Base-by-base conservation (phyloP, 441 rosid genomes). In the Brassica balearica region DNA sequence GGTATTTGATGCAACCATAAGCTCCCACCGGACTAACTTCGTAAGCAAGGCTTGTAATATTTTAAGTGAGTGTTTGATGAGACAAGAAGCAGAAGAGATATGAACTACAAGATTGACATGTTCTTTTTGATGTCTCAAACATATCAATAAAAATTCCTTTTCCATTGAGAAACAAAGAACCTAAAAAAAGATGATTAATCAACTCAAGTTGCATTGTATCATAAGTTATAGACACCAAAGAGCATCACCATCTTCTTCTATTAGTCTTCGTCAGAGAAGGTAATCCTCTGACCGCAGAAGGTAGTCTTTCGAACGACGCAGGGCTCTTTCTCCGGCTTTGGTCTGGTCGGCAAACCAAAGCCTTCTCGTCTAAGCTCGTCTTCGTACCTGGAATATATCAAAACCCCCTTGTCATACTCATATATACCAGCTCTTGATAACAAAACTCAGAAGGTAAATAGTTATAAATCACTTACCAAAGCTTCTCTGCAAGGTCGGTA, bases 281-380 rank as follows among this genome's bases (percentile, higher is more conserved):
- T 48, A 48, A 48, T 48, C 55, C 5, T 48, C 55, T 48, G 55
- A 12, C 55, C 55, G 55, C 55, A 48, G 55, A 48, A 48, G 15
- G 17, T 48, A 48, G 4, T 4, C 55, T 32, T 32, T 32, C 27
- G 27, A 25, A 25, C 27, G 27, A 25, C 27, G 27, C 27, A 25
- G 27, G 27, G 27, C 56, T 51, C 58, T 15, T 51, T 15, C 20
- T 51, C 8, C 20, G 1, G 58, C 20, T 46, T 46, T 46, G 55
- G n/a, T 4, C 15, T 46, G 55, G 58, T 51, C 58, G 58, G 20
- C 20, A 51, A 14, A 51, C 58, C 58, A 51, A 51, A 51, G 58
- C 58, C 58, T 51, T 51, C 58, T 51, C 19, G 58, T 51, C 58
- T 51, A 51, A 51, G 20, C 58, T 14, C 8, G 58, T 51, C 58